Evolutionary conservation across 441 rosid genomes (phyloP), one percentile per base, ranked within the genome.

Genomic region (Brassica balearica): DNA sequence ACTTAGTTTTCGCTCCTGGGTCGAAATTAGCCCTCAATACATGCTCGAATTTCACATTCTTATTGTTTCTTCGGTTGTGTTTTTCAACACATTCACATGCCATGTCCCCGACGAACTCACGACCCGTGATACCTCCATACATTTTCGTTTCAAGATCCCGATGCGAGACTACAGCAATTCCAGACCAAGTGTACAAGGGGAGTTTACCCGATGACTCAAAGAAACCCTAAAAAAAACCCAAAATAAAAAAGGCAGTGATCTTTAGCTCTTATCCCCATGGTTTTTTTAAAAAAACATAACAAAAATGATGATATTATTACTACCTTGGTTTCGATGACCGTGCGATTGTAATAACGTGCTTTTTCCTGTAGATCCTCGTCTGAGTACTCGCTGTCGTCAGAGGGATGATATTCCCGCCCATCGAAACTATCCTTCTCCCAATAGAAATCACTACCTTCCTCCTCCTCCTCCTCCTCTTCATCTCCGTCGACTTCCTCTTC

Each of bases 381-480:
- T 2, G 70, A 41, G 51, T 41, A 11, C 32, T 5, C 56, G 22
- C 19, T 20, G 32, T 41, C 2, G 7, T 64, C 63, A 19, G 63
- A 29, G 22, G 77, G 53, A 19, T 19, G 8, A 46, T 67, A 67
- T 12, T 20, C 71, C 12, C 34, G 58, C 7, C 71, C 71, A 12
- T 68, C 71, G 59, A 68, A 68, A 32, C 71, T 68, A 22, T 68
- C 71, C 36, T 46, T 22, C 5, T 46, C 71, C 71, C 71, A 68
- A 9, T 20, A 14, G 1, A 9, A 5, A 12, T 38, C 55, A 65
- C 59, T 67, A 46, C 4, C 62, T 19, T 67, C 71, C 5, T 65
- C 69, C 1, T 15, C 69, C 4, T 2, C 60, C 38, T 36, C 41
- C 41, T 36, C 41, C 0, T 15, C 69, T 4, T 19, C 61, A 0